These are phyloP conservation scores for Pseudophaeomoniella oleicola DNA, from an alignment of 2,329 filamentous ascomycete species.

Conservation along the genomic window DNA sequence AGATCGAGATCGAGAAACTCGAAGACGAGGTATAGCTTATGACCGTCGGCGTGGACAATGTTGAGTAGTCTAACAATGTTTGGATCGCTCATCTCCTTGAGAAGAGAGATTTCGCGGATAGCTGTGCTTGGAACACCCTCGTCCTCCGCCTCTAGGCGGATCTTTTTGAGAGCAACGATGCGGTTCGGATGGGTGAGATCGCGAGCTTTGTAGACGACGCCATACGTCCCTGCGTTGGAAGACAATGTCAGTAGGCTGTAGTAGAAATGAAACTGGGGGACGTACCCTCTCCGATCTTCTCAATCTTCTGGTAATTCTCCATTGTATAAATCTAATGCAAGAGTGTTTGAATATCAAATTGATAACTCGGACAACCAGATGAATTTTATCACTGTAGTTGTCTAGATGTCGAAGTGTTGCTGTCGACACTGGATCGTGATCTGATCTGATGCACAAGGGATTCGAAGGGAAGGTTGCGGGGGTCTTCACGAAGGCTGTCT, in stretches of 20 bases:
- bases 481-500: background rate
- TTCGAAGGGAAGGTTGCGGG: slow-evolving; percentile 8
- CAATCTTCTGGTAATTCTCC: slow-evolving; percentile 94
- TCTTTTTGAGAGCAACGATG: slow-evolving; percentile 90
- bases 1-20: slow-evolving; percentile 84
- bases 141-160: slow-evolving; percentile 86
- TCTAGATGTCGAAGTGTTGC: too few species aligned
- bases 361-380: too few species aligned
- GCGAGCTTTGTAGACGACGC: slow-evolving; percentile 87
- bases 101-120: slow-evolving; percentile 83
- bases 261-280: background rate
- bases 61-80: slow-evolving; percentile 81
- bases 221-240: slow-evolving; percentile 59
- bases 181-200: slow-evolving; percentile 69
- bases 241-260: slow-evolving; percentile 1
- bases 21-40: slow-evolving; percentile 87
- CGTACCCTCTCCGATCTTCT: slow-evolving; percentile 91
- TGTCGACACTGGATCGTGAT: too few species aligned
- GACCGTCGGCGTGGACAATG: slow-evolving; percentile 86
- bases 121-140: slow-evolving; percentile 86
- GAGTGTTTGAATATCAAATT: too few species aligned
- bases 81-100: slow-evolving; percentile 87
- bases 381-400: too few species aligned
- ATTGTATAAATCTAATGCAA: too few species aligned
- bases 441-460: slow-evolving; percentile 4